Conservation (phyloP, 352 stramenopile species). For the Phytophthora vignae region DNA sequence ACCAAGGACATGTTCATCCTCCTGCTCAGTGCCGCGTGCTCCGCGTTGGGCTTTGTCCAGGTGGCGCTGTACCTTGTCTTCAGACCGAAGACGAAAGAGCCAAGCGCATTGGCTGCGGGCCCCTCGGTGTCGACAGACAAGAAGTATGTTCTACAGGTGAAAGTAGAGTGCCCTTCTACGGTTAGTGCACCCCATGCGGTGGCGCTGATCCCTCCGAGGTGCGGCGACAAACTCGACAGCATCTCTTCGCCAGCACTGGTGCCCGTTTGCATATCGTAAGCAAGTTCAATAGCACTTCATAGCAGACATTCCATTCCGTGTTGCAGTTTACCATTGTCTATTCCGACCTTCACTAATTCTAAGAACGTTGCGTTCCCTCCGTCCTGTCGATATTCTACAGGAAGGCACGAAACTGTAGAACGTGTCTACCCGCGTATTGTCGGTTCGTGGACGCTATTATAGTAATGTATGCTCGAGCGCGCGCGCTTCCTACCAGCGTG, state of each 20-base stretch:
- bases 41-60: constrained; percentile 26
- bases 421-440: background rate
- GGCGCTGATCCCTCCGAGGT: constrained; percentile 7
- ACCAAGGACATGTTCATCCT: constrained; percentile 33
- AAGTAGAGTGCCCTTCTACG: background rate
- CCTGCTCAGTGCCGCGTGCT: constrained; percentile 27
- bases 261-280: constrained; percentile 18
- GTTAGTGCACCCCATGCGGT: background rate
- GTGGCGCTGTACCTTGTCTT: constrained; percentile 39
- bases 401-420: background rate
- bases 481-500: background rate
- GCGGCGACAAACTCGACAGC: constrained; percentile 12
- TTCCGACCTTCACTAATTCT: too few species aligned
- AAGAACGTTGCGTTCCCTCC: too few species aligned
- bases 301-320: too few species aligned
- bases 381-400: background rate
- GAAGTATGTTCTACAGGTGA: constrained; percentile 16
- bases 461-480: background rate
- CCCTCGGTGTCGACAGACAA: background rate
- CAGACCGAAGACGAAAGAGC: constrained; percentile 6
- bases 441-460: background rate
- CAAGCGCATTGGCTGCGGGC: background rate
- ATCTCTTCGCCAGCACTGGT: constrained; percentile 13
- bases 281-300: background rate
- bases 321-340: too few species aligned